Evolutionary conservation across 2,329 filamentous ascomycete species (phyloP).

Genomic region (Claviceps digitariae): DNA sequence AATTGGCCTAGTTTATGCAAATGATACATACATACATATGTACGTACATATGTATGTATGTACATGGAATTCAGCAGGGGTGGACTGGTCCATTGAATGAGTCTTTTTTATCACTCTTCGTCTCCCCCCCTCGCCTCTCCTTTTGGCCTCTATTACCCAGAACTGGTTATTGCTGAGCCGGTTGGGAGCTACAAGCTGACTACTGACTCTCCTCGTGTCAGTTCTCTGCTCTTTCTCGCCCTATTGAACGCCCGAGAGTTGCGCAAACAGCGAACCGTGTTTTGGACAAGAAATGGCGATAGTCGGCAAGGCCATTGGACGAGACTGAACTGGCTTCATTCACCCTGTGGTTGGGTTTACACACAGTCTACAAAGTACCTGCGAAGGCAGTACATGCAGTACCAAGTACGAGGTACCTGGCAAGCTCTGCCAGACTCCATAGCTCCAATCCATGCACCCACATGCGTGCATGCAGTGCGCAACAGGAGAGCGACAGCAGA

Average conservation of each 20-base stretch:
- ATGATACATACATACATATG: background rate
- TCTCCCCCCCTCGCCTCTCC: no score
- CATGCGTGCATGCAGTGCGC: background rate
- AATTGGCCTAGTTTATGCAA: constrained; percentile 1
- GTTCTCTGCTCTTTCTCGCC: background rate
- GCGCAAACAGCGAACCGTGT: background rate
- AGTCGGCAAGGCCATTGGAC: background rate
- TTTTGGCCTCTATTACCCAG: background rate
- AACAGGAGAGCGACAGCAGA: background rate
- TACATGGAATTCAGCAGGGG: background rate
- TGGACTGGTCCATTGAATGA: background rate
- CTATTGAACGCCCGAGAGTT: no score
- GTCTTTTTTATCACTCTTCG: background rate
- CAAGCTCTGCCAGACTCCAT: no score
- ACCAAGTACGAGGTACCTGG: no score
- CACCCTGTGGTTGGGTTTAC: background rate
- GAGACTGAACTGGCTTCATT: background rate
- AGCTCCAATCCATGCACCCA: background rate
- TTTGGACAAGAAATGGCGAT: background rate
- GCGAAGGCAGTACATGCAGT: no score
- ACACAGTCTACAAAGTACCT: no score
- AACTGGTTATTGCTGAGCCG: background rate
- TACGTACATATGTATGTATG: background rate
- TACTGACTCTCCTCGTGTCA: background rate
- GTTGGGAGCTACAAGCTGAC: background rate